Percentiles rank a stretch among this genome's conserved stretches.
Conservation (phyloP, 306 rosid genomes). For the Castanospermum australe region DNA sequence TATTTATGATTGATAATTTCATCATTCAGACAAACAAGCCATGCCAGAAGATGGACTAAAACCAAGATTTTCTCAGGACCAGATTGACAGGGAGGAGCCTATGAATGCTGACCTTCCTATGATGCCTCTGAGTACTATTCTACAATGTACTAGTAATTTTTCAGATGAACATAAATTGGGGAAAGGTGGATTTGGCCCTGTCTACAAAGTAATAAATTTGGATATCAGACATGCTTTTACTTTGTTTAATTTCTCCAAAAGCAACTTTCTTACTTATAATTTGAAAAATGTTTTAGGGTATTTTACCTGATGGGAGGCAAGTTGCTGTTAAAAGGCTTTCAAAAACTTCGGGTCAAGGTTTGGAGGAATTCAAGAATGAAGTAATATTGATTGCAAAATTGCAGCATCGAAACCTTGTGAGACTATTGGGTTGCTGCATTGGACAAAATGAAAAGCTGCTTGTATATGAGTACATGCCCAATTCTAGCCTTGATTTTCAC, state of each 20-base stretch:
- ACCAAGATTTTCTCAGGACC: conserved; percentile 28
- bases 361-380: conserved; percentile 43
- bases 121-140: conserved; percentile 35
- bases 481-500: conserved; percentile 60
- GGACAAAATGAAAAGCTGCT: conserved; percentile 67
- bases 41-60: conserved; percentile 13
- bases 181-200: conserved; percentile 52
- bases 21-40: conserved; percentile 1
- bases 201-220: conserved; percentile 33
- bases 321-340: conserved; percentile 50
- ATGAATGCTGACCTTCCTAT: conserved; percentile 35
- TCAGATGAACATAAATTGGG: conserved; percentile 35
- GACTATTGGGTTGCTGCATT: conserved; percentile 61
- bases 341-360: conserved; percentile 40
- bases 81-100: conserved; percentile 6
- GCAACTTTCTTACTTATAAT: not conserved
- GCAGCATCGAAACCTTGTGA: conserved; percentile 71
- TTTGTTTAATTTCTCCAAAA: not conserved
- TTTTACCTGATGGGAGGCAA: conserved; percentile 33
- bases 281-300: conserved; percentile 26
- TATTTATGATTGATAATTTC: conserved; percentile 12
- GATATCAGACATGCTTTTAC: not conserved
- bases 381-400: conserved; percentile 59
- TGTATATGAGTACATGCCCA: conserved; percentile 67
- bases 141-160: conserved; percentile 26